Percentiles rank a stretch among this genome's conserved stretches.
These are phyloP conservation scores for Dichotomocladium elegans DNA, from an alignment of 371 early-diverging fungal genomes.

Conservation along the genomic window DNA sequence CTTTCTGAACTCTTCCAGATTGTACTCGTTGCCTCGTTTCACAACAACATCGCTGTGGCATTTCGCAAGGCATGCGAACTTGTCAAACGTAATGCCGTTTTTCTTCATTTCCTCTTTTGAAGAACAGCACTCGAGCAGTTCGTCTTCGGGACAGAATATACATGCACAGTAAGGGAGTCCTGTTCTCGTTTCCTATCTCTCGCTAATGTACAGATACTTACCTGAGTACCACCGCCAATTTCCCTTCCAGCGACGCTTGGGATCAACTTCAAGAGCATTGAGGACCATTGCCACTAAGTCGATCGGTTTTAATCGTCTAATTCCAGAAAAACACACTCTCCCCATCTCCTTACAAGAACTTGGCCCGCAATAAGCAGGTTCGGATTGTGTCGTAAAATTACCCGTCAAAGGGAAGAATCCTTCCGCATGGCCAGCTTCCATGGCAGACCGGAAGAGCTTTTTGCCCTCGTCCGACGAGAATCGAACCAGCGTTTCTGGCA, in stretches of 20 bases:
- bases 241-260: slow-evolving; percentile 86
- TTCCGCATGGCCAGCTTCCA: slow-evolving; percentile 77
- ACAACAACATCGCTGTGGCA: slow-evolving; percentile 80
- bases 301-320: slow-evolving; percentile 44
- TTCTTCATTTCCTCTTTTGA: slow-evolving; percentile 74
- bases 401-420: slow-evolving; percentile 84
- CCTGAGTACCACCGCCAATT: slow-evolving; percentile 83
- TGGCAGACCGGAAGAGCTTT: slow-evolving; percentile 70
- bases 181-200: neutral
- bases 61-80: slow-evolving; percentile 84
- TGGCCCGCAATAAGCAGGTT: slow-evolving; percentile 70
- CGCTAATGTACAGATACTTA: too few species aligned
- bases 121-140: slow-evolving; percentile 81
- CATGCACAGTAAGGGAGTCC: neutral
- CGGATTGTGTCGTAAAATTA: slow-evolving; percentile 88
- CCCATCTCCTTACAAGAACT: slow-evolving; percentile 59
- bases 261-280: slow-evolving; percentile 89
- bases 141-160: slow-evolving; percentile 52
- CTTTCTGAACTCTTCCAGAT: slow-evolving; percentile 70
- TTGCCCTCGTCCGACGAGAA: slow-evolving; percentile 82
- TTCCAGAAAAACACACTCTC: too few species aligned
- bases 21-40: slow-evolving; percentile 62
- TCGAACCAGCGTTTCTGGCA: slow-evolving; percentile 69
- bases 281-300: slow-evolving; percentile 85
- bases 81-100: slow-evolving; percentile 85